Conservation (phyloP, 2,329 filamentous ascomycete species). For the Lasiodiplodia sp. region DNA sequence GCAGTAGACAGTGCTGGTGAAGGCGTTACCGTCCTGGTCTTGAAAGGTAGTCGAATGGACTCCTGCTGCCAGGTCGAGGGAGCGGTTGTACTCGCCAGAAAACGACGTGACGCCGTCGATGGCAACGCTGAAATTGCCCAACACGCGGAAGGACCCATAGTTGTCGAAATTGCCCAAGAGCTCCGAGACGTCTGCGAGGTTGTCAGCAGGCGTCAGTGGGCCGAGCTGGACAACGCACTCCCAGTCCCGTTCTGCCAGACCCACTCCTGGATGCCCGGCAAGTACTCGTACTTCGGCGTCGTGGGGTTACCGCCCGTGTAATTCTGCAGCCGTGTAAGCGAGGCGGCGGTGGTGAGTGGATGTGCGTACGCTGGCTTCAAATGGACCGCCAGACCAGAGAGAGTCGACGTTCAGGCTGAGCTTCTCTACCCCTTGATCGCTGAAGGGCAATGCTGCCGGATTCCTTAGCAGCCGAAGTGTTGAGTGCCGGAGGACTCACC, state of each 20-base stretch:
- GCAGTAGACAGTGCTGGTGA: slow-evolving; percentile 54
- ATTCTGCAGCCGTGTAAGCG: slow-evolving; percentile 36
- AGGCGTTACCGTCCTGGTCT: slow-evolving; percentile 38
- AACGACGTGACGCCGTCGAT: slow-evolving; percentile 43
- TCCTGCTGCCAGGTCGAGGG: slow-evolving; percentile 55
- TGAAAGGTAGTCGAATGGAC: slow-evolving; percentile 44
- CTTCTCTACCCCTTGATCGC: slow-evolving; percentile 52
- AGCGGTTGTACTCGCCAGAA: slow-evolving; percentile 48
- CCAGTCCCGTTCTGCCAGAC: slow-evolving; percentile 56
- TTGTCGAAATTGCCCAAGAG: slow-evolving; percentile 48
- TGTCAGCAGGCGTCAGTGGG: not conserved
- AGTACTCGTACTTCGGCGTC: slow-evolving; percentile 41
- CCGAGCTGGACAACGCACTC: slow-evolving; percentile 18
- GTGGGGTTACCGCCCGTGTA: slow-evolving; percentile 59
- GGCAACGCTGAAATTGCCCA: slow-evolving; percentile 55
- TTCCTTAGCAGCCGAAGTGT: slow-evolving; percentile 10
- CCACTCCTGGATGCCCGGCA: slow-evolving; percentile 53
- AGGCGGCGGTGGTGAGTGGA: too few relatives aligned
- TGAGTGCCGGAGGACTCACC: slow-evolving; percentile 37
- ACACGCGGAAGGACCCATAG: slow-evolving; percentile 57
- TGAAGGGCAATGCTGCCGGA: slow-evolving; percentile 51
- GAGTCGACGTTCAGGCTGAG: slow-evolving; percentile 58
- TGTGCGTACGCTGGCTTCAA: slow-evolving; percentile 47
- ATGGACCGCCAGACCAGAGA: slow-evolving; percentile 60
- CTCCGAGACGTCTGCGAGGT: slow-evolving; percentile 40